A percentile compares a stretch with the other conserved stretches of the same genome.
Conservation (phyloP, 768 basidiomycete species). For the Termitomyces sp. region DNA sequence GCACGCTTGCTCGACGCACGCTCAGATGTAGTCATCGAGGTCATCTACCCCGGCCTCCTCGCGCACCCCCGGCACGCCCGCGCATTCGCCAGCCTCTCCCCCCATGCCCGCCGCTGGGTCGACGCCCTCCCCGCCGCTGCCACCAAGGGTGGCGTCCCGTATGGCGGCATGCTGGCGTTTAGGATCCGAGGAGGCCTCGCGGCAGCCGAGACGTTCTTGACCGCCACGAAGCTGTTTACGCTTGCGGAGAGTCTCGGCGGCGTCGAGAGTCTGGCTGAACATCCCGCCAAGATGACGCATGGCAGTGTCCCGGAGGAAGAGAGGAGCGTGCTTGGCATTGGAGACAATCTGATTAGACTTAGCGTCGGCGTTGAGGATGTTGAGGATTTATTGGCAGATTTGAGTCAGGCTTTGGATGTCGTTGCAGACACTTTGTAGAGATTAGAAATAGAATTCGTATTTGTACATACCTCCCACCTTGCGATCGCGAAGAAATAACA, state of each 20-base stretch:
- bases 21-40: constrained; percentile 68
- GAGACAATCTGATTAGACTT: constrained; percentile 69
- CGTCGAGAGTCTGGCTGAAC: constrained; percentile 86
- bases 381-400: constrained; percentile 74
- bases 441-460: background rate
- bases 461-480: too few relatives aligned
- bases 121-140: constrained; percentile 29
- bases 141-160: constrained; percentile 61
- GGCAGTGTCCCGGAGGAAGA: constrained; percentile 66
- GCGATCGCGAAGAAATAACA: too few relatives aligned
- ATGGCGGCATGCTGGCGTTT: constrained; percentile 88
- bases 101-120: constrained; percentile 67
- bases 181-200: constrained; percentile 52
- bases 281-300: constrained; percentile 89
- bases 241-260: constrained; percentile 90
- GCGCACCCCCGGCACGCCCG: constrained; percentile 61
- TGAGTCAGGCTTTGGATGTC: constrained; percentile 55
- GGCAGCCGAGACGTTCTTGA: constrained; percentile 66
- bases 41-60: constrained; percentile 78
- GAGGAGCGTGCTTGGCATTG: constrained; percentile 68
- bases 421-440: background rate
- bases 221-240: constrained; percentile 59
- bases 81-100: constrained; percentile 58
- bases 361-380: constrained; percentile 87
- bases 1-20: constrained; percentile 54